A percentile compares a stretch with the other conserved stretches of the same genome.
Conservation (phyloP, 169 alveolate genomes). For the Cryptosporidium bovis region DNA sequence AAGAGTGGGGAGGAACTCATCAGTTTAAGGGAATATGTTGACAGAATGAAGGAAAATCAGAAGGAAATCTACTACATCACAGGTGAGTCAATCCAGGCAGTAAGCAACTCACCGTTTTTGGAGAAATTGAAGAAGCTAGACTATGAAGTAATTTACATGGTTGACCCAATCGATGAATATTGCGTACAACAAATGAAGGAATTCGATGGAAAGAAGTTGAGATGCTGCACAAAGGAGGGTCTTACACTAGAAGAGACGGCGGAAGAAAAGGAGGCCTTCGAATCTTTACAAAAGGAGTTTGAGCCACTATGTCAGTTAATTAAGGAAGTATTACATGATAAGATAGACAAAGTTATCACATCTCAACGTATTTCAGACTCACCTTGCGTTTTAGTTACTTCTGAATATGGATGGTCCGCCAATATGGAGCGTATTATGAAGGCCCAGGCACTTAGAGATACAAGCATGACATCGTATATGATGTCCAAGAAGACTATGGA, state of each 20-base stretch:
- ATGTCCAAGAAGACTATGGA: constrained; percentile 99
- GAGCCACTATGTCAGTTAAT: constrained; percentile 97
- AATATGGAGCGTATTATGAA: constrained; percentile 99
- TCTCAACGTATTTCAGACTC: constrained; percentile 96
- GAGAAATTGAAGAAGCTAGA: constrained; percentile 97
- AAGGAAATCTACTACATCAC: constrained; percentile 99
- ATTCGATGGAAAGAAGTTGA: constrained; percentile 97
- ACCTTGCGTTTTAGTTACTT: constrained; percentile 98
- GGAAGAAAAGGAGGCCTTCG: constrained; percentile 97
- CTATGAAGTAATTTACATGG: constrained; percentile 97
- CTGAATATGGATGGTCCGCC: constrained; percentile 99
- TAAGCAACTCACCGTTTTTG: constrained; percentile 97
- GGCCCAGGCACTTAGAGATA: constrained; percentile 99
- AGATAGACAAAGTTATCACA: constrained; percentile 98
- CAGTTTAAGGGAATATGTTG: constrained; percentile 97
- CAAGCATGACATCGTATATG: constrained; percentile 95
- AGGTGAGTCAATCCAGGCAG: constrained; percentile 97
- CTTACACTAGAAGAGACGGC: constrained; percentile 94
- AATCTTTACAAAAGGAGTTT: constrained; percentile 95
- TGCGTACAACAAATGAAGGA: constrained; percentile 97
- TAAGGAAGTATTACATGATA: constrained; percentile 98
- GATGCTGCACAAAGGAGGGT: constrained; percentile 98
- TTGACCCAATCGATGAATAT: constrained; percentile 99
- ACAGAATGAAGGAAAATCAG: constrained; percentile 99
- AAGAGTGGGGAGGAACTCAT: constrained; percentile 98